Base-by-base conservation (phyloP, 2,329 filamentous ascomycete species). In the Aspergillus phoenicis region DNA sequence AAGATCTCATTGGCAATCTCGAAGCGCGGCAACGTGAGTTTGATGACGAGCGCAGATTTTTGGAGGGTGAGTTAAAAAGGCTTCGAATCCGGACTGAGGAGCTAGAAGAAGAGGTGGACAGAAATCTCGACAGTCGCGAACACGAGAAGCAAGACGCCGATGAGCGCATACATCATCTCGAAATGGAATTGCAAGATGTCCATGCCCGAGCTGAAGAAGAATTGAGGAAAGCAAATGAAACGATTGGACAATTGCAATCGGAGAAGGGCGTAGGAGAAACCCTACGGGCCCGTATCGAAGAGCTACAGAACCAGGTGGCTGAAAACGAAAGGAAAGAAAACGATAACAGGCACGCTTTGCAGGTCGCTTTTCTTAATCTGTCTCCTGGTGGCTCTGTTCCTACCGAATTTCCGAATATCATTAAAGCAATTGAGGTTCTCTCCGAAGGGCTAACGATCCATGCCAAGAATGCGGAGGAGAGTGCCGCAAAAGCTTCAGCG, bases 1-100 rank as follows among this genome's bases (percentile, higher is more conserved):
- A 91, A 68, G 95, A 98, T 75, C 85, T 99, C 8, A 87, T 99
- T 78, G 89, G 91, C 66, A 99, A 99, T 71, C 91, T 99, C 80
- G 93, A 98, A 72, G 91, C 93, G 11, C 86, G 96, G 66, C 92
- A 97, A 76, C 87, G 87, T 26, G 95, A 98, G 71, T 97, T 97
- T 67, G 83, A 90, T 38, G 87, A 89, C 53, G 94, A 98, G 75
- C 87, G 95, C 41, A 91, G 90, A 70, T 90, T 88, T 8, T 82
- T 98, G 0, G 91, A 97, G 68, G 83, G 86, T 15, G 93, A 98
- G 73, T 88, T 95, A 60, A 89, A 88, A 67, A 84, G 85, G 13
- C 84, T 93, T 60, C 93, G 90, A 71, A 83, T 88, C 57, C 90
- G 89, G 56, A 81, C 95, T 0, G 95, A 98, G 72, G 92, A 98